Evolutionary conservation across 371 early-diverging fungal genomes (phyloP).

Genomic region (Capillidium heterosporum): DNA sequence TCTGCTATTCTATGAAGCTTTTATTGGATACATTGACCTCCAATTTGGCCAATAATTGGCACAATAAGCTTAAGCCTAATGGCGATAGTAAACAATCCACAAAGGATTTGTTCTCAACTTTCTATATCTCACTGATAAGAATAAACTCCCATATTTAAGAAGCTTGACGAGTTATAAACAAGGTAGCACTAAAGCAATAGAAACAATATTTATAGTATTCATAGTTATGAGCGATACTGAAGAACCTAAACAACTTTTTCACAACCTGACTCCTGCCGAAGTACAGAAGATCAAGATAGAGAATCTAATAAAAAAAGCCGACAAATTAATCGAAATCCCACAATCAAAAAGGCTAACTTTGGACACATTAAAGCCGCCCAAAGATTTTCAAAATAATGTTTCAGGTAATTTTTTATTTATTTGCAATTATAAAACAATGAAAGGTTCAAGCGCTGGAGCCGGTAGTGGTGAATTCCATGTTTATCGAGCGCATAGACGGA

Average conservation of each 20-base stretch:
- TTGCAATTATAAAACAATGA: neutral
- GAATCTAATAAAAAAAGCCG: conserved; percentile 51
- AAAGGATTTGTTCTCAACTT: too few relatives aligned
- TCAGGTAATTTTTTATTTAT: conserved; percentile 23
- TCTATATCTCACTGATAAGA: too few relatives aligned
- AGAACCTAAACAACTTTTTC: neutral
- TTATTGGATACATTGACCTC: too few relatives aligned
- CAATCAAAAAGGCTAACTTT: conserved; percentile 16
- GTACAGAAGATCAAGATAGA: conserved; percentile 48
- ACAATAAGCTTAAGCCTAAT: too few relatives aligned
- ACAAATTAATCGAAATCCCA: conserved; percentile 56
- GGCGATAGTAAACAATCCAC: too few relatives aligned
- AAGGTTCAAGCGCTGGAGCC: conserved; percentile 86
- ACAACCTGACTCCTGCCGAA: conserved; percentile 13
- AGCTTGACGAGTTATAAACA: too few relatives aligned
- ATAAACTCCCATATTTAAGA: too few relatives aligned
- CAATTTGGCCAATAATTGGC: too few relatives aligned
- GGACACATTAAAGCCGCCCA: conserved; percentile 30
- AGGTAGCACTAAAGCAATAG: too few relatives aligned
- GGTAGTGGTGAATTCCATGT: conserved; percentile 94
- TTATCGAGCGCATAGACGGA: conserved; percentile 70
- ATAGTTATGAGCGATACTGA: too few relatives aligned
- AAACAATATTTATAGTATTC: too few relatives aligned
- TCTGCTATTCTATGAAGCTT: too few relatives aligned
- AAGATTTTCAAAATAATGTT: conserved; percentile 64